Evolutionary conservation across 2,329 filamentous ascomycete species (phyloP).

Genomic region (Elsinoe fawcettii): DNA sequence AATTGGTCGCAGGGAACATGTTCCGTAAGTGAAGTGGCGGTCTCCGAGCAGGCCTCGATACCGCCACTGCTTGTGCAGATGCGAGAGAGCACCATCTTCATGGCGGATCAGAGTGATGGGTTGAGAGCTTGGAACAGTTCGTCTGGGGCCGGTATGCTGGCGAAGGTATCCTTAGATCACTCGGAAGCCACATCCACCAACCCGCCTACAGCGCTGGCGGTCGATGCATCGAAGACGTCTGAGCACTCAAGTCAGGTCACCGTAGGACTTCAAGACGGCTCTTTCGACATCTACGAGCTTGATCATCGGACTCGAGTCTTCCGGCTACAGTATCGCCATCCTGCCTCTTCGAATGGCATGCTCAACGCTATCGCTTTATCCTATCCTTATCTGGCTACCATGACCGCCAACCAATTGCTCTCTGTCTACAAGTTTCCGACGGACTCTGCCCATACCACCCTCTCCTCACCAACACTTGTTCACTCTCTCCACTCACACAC

Average conservation of each 20-base stretch:
- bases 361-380: conserved; percentile 64
- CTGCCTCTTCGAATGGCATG: conserved; percentile 54
- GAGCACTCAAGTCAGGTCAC: conserved; percentile 38
- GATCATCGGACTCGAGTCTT: conserved; percentile 41
- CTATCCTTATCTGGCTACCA: conserved; percentile 69
- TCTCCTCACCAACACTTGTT: conserved; percentile 42
- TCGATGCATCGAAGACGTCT: conserved; percentile 41
- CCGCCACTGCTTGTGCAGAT: conserved; percentile 67
- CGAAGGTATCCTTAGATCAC: conserved; percentile 33
- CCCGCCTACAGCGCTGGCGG: conserved; percentile 55
- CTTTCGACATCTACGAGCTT: conserved; percentile 62
- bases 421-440: conserved; percentile 63
- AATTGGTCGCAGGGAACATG: conserved; percentile 86
- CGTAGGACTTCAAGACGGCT: conserved; percentile 64
- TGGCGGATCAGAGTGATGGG: conserved; percentile 61
- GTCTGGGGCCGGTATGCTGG: conserved; percentile 49
- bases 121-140: conserved; percentile 68
- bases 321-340: conserved; percentile 49
- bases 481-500: conserved; percentile 75
- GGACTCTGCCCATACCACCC: conserved; percentile 16
- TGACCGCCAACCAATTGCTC: conserved; percentile 64
- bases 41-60: conserved; percentile 46
- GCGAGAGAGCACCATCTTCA: conserved; percentile 67
- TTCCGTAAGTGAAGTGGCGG: conserved; percentile 67
- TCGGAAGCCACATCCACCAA: neutral